Base-by-base conservation (phyloP, 495 filamentous ascomycete species). In the Friedmanniomyces endolithicus region DNA sequence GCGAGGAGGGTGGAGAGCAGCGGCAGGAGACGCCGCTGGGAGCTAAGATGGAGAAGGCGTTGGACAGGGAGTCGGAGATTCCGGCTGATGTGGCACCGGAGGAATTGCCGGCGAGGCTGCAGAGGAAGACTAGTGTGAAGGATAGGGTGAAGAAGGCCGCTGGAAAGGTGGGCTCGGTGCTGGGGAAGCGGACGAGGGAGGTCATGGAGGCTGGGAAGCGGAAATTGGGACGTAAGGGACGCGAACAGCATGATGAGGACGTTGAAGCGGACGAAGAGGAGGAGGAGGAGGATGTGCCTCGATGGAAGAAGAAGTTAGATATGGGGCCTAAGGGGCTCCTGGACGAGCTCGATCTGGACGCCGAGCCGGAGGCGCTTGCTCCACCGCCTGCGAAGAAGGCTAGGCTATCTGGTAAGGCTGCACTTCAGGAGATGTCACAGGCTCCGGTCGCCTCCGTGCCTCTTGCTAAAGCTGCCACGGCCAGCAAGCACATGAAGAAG, bases 151-250 rank as follows among this genome's bases (percentile, higher is more conserved):
- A 61, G 50, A 62, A 60, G 43, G 58, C 49, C 1, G 57, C 61
- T 23, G 62, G 51, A n/a, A 58, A 58, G 37, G 52, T 67, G 19
- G 56, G 53, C 25, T 63, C 59, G 33, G 74, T 75, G 43, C 59
- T 83, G 48, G 79, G 79, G 23, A 83, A 82, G 68, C 71, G 79
- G 40, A 68, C 73, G 19, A 65, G 75, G 52, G 73, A 72, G 23
- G 59, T 63, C 33, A 59, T 67, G 49, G 72, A 76, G 47, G 68
- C 68, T 43, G 71, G 67, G 19, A 74, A 74, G 55, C 70, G 65
- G 46, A 67, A 56, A 40, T 33, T 71, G 37, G 56, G 63, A 7
- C 54, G 70, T 25, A 47, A 68, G 16, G 35, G 19, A 34, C 9
- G 11, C 19, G 11, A 8, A 2, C 49, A 54, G 40, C 19, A 29